Percentiles rank a stretch among this genome's conserved stretches.
Evolutionary conservation across 2,329 filamentous ascomycete genomes (phyloP).

Genomic region (Rutstroemia sp.): DNA sequence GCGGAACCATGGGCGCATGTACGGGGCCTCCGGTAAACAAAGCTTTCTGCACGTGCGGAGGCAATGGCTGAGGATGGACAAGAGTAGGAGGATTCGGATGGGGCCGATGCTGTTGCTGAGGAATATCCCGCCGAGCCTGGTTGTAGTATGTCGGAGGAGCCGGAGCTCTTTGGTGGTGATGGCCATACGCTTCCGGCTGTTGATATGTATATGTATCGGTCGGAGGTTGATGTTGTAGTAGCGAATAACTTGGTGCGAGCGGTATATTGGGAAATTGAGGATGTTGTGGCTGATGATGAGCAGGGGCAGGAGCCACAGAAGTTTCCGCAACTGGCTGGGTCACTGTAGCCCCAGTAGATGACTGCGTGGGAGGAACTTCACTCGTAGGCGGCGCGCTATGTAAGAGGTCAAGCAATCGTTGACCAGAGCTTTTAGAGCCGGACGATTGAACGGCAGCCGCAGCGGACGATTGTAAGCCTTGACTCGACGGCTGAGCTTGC

Average conservation of each 20-base stretch:
- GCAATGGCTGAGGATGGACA: constrained; percentile 32
- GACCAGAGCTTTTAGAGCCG: constrained; percentile 29
- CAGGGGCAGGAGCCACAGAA: constrained; percentile 44
- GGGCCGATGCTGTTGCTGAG: constrained; percentile 20
- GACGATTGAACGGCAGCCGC: constrained; percentile 9
- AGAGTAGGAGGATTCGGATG: constrained; percentile 28
- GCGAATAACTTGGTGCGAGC: constrained; percentile 41
- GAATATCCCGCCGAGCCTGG: constrained; percentile 6
- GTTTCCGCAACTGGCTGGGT: constrained; percentile 45
- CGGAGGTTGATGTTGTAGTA: constrained; percentile 20
- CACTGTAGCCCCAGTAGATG: constrained; percentile 43
- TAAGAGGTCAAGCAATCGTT: constrained; percentile 49
- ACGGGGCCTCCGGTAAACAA: constrained; percentile 37
- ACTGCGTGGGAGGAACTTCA: constrained; percentile 17
- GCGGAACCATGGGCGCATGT: constrained; percentile 27
- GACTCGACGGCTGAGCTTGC: constrained; percentile 46
- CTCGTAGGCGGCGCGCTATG: constrained; percentile 21
- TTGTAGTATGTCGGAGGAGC: constrained; percentile 1
- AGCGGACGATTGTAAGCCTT: constrained; percentile 36
- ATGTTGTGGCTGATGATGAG: constrained; percentile 48
- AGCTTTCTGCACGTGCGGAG: constrained; percentile 48
- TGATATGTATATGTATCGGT: constrained; percentile 20
- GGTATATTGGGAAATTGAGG: constrained; percentile 40
- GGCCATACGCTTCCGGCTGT: constrained; percentile 14
- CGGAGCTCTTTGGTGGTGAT: constrained; percentile 2